Evolutionary conservation across 805 yeast genomes (phyloP), one percentile per base, ranked within the genome.

Genomic region (Saccharomycopsis capsularis): DNA sequence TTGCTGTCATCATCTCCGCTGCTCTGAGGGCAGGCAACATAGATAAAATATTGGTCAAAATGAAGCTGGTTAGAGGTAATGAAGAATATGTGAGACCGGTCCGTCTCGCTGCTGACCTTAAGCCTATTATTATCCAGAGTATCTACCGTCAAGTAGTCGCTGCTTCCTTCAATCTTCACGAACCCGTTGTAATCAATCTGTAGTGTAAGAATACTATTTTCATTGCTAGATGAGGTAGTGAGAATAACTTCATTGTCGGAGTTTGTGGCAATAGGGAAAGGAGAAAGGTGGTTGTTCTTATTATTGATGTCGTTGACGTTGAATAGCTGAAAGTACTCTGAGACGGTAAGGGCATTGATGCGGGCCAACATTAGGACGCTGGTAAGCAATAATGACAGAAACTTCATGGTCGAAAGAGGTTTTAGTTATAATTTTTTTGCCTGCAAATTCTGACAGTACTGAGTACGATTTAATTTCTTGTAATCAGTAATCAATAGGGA

Each of bases 241-340:
- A 50, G 15, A 16, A 42, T 29, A 5, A 50, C 51, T 18, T 42
- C 44, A 22, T 39, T 39, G 25, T 38, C 18, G 19, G 32, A 18
- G 18, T 47, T 34, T 6, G 22, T 9, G 6, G 44, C 47, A 18
- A 47, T n/a, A 19, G 51, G 51, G 25, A 23, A 35, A 15, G 51
- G 30, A 6, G 18, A 5, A 4, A 41, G 34, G 19, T 29, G 4
- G 36, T 40, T 34, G 37, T 40, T 35, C 13, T 19, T 22, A 30
- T 48, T 48, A n/a, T 27, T 35, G 40, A 47, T 47, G 21, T 51
- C 50, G 23, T 51, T 52, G 23, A 49, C 46, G 23, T 57, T 59
- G 46, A 54, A 46, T 13, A 58, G 56, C 50, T 56, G 61, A 36
- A 54, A 64, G 23, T 58, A 39, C 2, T 62, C 58, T 24, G 61